Base-by-base conservation (phyloP, 768 basidiomycete genomes). In the Termitomyces sp. region DNA sequence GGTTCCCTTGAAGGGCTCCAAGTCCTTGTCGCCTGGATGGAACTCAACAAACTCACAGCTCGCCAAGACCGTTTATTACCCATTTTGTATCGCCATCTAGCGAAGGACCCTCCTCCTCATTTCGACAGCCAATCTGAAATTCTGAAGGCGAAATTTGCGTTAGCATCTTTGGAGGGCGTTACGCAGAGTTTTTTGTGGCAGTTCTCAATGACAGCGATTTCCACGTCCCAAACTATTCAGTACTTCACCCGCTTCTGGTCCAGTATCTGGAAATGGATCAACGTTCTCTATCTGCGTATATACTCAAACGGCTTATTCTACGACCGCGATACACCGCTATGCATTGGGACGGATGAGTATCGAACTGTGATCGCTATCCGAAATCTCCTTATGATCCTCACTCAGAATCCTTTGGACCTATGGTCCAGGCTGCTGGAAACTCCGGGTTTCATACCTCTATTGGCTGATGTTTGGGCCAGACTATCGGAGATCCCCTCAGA, bases 11-110 rank as follows among this genome's bases (percentile, higher is more conserved):
- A 55, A 26, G 54, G 47, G 11, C 47, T 55, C 1, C 54, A 55
- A 41, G 38, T 55, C 12, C 54, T 55, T 41, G 54, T 55, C n/a
- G 54, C 54, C 10, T 55, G 54, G 54, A 55, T 55, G 54, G 46
- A 55, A 42, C 46, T 55, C 8, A 55, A 55, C 54, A 55, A 55
- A n/a, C n/a, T 49, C 15, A 55, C 54, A 30, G 54, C 54, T 49
- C 54, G 54, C 11, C 54, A 55, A 42, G 54, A 55, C 21, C 45
- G 54, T 26, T 21, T 55, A 7, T 38, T 55, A 3, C 54, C 54
- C 23, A 50, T 50, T 33, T 49, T 55, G 15, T 55, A 48, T 55
- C 26, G 28, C 40, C 48, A 55, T 41, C 26, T 55, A 4, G 10
- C 38, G 17, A 41, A 48, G 35, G 54, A 55, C 19, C 45, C 54